A percentile compares a stretch with the other conserved stretches of the same genome.
phyloP scores from a whole-genome alignment of 1,284 basidiomycete species.

The Rhodotorula sp. region DNA sequence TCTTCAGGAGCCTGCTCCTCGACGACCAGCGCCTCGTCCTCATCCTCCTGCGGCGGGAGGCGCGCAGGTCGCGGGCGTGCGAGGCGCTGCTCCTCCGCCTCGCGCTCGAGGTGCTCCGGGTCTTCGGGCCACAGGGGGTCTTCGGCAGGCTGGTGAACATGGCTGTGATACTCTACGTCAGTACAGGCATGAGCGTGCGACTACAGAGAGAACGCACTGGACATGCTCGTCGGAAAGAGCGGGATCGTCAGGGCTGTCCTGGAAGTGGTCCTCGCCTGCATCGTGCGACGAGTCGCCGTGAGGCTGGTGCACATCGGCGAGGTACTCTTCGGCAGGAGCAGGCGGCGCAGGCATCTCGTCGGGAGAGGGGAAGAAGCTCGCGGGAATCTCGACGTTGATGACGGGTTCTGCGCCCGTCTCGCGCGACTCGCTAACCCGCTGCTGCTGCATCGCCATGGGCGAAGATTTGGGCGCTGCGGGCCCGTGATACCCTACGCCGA shows the following conservation, averaged over 20 bases:
- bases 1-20: slow-evolving; percentile 1
- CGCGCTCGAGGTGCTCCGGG: background rate
- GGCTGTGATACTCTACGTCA: background rate
- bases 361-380: background rate
- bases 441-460: background rate
- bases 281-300: slow-evolving; percentile 17
- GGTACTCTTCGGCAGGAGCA: background rate
- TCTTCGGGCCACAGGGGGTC: slow-evolving; percentile 1
- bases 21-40: background rate
- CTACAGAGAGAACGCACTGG: slow-evolving; percentile 11
- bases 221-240: slow-evolving; percentile 11
- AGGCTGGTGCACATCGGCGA: slow-evolving; percentile 23
- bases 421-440: background rate
- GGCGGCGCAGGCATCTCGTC: too few species aligned
- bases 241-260: background rate
- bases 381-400: slow-evolving; percentile 19
- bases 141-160: background rate
- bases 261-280: slow-evolving; percentile 11
- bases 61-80: slow-evolving; percentile 5
- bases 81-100: background rate
- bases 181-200: background rate
- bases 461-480: background rate
- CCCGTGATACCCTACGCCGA: slow-evolving; percentile 15
- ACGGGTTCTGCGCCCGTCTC: background rate
- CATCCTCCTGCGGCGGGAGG: background rate